Conservation (phyloP, 495 filamentous ascomycete genomes). For the Schizothecium vesticola region DNA sequence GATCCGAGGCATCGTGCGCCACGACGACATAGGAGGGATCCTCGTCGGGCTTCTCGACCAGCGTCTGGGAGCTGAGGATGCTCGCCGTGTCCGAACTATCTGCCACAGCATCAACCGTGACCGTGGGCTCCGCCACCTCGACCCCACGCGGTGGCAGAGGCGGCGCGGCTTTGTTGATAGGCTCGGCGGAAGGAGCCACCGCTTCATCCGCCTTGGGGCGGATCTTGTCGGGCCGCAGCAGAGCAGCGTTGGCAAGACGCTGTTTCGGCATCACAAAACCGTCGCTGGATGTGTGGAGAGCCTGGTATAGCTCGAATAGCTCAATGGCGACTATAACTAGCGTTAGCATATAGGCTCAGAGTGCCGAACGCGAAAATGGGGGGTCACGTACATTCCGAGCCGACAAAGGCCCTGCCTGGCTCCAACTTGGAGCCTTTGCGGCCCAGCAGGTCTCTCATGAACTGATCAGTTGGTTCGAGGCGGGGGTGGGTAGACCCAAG, state of each 20-base stretch:
- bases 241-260: slow-evolving; percentile 76
- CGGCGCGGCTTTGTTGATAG: slow-evolving; percentile 13
- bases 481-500: slow-evolving; percentile 61
- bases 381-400: slow-evolving; percentile 64
- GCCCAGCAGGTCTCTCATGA: slow-evolving; percentile 57
- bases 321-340: slow-evolving; percentile 57
- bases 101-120: slow-evolving; percentile 16
- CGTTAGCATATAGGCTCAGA: slow-evolving; percentile 7
- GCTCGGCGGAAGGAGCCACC: background rate
- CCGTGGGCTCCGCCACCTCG: slow-evolving; percentile 10
- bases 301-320: slow-evolving; percentile 64
- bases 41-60: slow-evolving; percentile 37
- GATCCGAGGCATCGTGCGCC: slow-evolving; percentile 6
- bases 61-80: slow-evolving; percentile 38
- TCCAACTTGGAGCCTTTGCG: slow-evolving; percentile 40
- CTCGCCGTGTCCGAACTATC: slow-evolving; percentile 30
- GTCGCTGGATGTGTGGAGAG: slow-evolving; percentile 56
- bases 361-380: background rate
- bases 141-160: slow-evolving; percentile 26
- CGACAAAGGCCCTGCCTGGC: slow-evolving; percentile 39
- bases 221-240: slow-evolving; percentile 25
- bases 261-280: slow-evolving; percentile 60
- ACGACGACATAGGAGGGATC: slow-evolving; percentile 12
- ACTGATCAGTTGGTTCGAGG: slow-evolving; percentile 57
- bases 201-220: slow-evolving; percentile 9